phyloP scores from a whole-genome alignment of 148 eudicot genomes.

The Cornus kousa region DNA sequence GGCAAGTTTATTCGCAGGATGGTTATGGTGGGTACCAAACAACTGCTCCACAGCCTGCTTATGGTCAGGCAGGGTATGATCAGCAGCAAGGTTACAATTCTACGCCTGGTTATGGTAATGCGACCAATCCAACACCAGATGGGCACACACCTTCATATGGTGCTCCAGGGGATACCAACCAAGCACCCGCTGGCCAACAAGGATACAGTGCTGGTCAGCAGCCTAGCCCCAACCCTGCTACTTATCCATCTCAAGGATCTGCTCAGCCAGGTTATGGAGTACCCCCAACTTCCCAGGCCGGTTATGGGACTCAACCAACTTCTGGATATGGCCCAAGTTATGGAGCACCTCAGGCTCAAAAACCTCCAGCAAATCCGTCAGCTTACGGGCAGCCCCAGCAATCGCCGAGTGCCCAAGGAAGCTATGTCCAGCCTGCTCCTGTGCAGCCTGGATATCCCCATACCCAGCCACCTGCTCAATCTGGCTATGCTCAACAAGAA shows the following conservation, averaged over 20 bases:
- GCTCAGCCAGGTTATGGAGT: slow-evolving; percentile 62
- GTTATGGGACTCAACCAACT: slow-evolving; percentile 59
- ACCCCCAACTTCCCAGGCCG: slow-evolving; percentile 63
- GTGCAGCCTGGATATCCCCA: too few relatives aligned
- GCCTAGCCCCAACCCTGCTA: slow-evolving; percentile 31
- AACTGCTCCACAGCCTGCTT: slow-evolving; percentile 47
- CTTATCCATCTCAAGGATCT: slow-evolving; percentile 52
- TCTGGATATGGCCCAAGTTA: slow-evolving; percentile 60
- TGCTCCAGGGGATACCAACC: slow-evolving; percentile 65
- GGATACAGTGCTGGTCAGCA: slow-evolving; percentile 52
- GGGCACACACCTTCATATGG: slow-evolving; percentile 58
- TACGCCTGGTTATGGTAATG: slow-evolving; percentile 47
- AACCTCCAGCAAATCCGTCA: slow-evolving; percentile 52
- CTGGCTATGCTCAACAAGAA: slow-evolving; percentile 42
- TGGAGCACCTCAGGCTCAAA: slow-evolving; percentile 69
- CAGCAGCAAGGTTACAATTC: slow-evolving; percentile 61
- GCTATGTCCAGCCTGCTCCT: slow-evolving; percentile 52
- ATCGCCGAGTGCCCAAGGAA: slow-evolving; percentile 69
- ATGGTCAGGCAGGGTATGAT: slow-evolving; percentile 61
- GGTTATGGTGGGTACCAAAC: slow-evolving; percentile 75
- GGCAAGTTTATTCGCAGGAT: slow-evolving; percentile 70
- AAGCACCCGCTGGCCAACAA: slow-evolving; percentile 56
- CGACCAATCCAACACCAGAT: slow-evolving; percentile 48
- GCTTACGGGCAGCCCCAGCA: slow-evolving; percentile 82
- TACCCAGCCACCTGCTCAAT: slow-evolving; percentile 12